These are phyloP conservation scores for Penicillium diatomitis DNA, from an alignment of 495 filamentous ascomycete species.

Conservation along the genomic window DNA sequence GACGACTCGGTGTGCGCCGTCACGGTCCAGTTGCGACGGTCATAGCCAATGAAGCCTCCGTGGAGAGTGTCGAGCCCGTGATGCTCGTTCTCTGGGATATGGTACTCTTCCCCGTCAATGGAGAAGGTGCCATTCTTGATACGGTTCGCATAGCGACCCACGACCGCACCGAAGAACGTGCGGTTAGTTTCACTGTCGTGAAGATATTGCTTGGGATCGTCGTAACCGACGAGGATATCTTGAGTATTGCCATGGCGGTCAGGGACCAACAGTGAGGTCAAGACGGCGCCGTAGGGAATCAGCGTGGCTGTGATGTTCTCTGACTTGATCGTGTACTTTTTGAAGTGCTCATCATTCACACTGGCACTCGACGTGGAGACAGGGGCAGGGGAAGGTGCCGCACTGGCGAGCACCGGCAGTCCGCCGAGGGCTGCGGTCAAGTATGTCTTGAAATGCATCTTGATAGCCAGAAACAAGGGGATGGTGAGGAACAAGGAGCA, in stretches of 20 bases:
- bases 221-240: slow-evolving; percentile 72
- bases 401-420: slow-evolving; percentile 23
- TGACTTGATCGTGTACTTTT: slow-evolving; percentile 63
- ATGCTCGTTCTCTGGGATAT: slow-evolving; percentile 66
- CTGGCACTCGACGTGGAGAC: slow-evolving; percentile 5
- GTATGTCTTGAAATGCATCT: slow-evolving; percentile 34
- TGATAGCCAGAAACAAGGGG: slow-evolving; percentile 21
- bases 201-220: slow-evolving; percentile 64
- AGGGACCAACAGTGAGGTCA: slow-evolving; percentile 64
- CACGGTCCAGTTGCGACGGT: slow-evolving; percentile 74
- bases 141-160: slow-evolving; percentile 75
- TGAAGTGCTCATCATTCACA: slow-evolving; percentile 26
- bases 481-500: slow-evolving; percentile 25
- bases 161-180: slow-evolving; percentile 69
- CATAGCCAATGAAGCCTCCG: slow-evolving; percentile 74
- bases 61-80: slow-evolving; percentile 63
- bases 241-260: slow-evolving; percentile 54
- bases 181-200: slow-evolving; percentile 55
- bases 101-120: slow-evolving; percentile 55
- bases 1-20: slow-evolving; percentile 52
- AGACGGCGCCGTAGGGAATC: slow-evolving; percentile 70
- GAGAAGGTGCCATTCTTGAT: slow-evolving; percentile 79
- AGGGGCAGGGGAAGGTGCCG: slow-evolving; percentile 9
- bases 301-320: slow-evolving; percentile 64
- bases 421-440: slow-evolving; percentile 28